Conservation (phyloP, 2,329 filamentous ascomycete genomes). For the Colletotrichum acutatum region DNA sequence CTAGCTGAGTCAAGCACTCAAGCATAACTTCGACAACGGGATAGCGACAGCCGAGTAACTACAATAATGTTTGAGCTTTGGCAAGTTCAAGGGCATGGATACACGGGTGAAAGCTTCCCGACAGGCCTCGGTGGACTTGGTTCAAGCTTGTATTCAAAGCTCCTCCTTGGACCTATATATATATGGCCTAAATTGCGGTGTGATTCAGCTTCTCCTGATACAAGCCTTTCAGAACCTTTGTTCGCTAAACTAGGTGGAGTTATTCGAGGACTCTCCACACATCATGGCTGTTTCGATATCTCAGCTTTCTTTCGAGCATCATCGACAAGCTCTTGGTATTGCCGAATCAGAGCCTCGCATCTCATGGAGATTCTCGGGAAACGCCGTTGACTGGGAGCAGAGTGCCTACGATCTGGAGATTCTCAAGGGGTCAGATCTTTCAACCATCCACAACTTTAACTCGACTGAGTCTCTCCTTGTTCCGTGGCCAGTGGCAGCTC, state of each 20-base stretch:
- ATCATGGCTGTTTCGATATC: slow-evolving; percentile 52
- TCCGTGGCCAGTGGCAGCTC: slow-evolving; percentile 54
- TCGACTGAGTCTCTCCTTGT: slow-evolving; percentile 53
- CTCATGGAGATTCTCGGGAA: slow-evolving; percentile 57
- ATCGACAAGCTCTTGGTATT: slow-evolving; percentile 54
- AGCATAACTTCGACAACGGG: slow-evolving; percentile 3
- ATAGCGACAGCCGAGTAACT: slow-evolving; percentile 1
- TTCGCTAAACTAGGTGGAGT: background rate
- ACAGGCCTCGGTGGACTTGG: background rate
- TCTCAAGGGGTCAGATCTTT: slow-evolving; percentile 33
- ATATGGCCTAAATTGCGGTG: no score
- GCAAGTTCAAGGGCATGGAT: background rate
- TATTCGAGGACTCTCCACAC: background rate
- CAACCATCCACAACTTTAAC: slow-evolving; percentile 41
- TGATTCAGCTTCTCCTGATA: background rate
- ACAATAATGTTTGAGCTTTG: background rate
- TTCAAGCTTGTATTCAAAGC: background rate
- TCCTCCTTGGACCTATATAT: no score
- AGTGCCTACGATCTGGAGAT: slow-evolving; percentile 57
- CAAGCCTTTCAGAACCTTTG: no score
- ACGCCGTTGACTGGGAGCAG: slow-evolving; percentile 54
- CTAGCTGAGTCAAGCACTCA: background rate
- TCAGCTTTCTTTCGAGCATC: slow-evolving; percentile 54
- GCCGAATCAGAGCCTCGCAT: slow-evolving; percentile 55
- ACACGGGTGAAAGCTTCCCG: slow-evolving; percentile 13